Conservation (phyloP, 2,329 filamentous ascomycete genomes). For the Stagonosporopsis chrysanthemi region DNA sequence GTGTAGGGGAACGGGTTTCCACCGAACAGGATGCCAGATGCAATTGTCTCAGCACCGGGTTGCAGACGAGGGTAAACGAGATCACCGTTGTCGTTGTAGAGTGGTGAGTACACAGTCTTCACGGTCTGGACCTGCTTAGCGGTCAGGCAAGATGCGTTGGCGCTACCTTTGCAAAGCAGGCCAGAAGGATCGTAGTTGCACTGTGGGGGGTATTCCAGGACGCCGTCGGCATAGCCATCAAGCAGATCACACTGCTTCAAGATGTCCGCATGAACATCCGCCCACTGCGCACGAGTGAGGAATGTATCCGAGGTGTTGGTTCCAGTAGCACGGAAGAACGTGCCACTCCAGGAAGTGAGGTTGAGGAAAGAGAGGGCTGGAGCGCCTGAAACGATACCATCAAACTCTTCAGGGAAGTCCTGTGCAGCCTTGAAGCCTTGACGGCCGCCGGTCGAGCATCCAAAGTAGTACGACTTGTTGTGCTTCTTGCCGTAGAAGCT, state of each 20-base stretch:
- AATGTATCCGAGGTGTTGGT: slow-evolving; percentile 46
- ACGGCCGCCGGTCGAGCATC: slow-evolving; percentile 50
- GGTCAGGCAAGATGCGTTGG: slow-evolving; percentile 54
- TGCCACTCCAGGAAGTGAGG: slow-evolving; percentile 44
- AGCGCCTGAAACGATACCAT: slow-evolving; percentile 48
- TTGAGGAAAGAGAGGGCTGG: slow-evolving; percentile 46
- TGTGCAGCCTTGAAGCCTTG: slow-evolving; percentile 48
- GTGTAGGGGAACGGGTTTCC: slow-evolving; percentile 55
- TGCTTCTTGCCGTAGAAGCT: slow-evolving; percentile 51
- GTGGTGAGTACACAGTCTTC: slow-evolving; percentile 52
- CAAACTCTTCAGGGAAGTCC: slow-evolving; percentile 47
- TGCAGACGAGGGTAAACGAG: slow-evolving; percentile 61
- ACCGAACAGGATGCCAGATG: slow-evolving; percentile 49
- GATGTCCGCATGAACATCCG: slow-evolving; percentile 50
- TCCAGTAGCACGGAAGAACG: slow-evolving; percentile 41
- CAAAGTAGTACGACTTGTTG: slow-evolving; percentile 52
- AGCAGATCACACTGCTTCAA: slow-evolving; percentile 59
- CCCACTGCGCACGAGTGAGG: slow-evolving; percentile 51
- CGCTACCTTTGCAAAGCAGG: slow-evolving; percentile 45
- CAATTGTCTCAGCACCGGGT: slow-evolving; percentile 55
- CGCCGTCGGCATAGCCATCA: slow-evolving; percentile 58
- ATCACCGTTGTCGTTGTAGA: slow-evolving; percentile 53
- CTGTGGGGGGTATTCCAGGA: slow-evolving; percentile 56
- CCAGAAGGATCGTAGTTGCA: slow-evolving; percentile 54
- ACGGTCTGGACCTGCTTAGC: slow-evolving; percentile 55